Evolutionary conservation across 176 grass and related monocot species (phyloP), one percentile per base, ranked within the genome.

Genomic region (Rhipidocladum racemiflorum): DNA sequence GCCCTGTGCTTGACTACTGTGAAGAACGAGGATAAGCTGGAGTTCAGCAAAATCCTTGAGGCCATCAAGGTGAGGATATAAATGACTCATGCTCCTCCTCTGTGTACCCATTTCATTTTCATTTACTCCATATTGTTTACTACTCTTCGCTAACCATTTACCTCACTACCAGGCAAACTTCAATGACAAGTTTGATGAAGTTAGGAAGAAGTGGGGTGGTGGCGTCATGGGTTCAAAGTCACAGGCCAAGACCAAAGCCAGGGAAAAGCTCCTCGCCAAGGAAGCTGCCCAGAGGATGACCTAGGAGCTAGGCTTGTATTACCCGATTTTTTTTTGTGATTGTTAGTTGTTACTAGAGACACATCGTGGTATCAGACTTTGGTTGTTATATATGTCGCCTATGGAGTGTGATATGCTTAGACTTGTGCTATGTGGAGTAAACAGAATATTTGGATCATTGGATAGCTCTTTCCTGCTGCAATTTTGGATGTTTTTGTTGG

Each of bases 21-120:
- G 5, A 90, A 93, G 91, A 93, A 93, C 0, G 91, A 93, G 78
- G 91, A 93, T 70, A 93, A 93, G 60, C 91, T 93, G 64, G 91
- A 93, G 50, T 93, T 93, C 77, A 93, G 91, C 85, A 90, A 93
- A 82, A 90, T 93, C 78, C 82, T 93, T 67, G 91, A 93, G 81
- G 91, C 85, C 35, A 93, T 93, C 25, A 93, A 93, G 88, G 91
- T 90, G 39, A 17, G 54, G 27, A 28, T 54, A 83, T 43, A 49
- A 74, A 28, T 1, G 7, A 27, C 44, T 23, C 5, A 5, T 55
- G 29, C 29, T 54, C 29, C 4, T 43, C 39, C n/a, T 25, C 17
- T 74, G 21, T 23, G 3, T 10, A n/a, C n/a, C 2, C 17, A 18
- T 1, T 9, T 74, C 3, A 6, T 35, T 49, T 28, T 28, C 11